Percentiles rank a stretch among this genome's conserved stretches.
These are phyloP conservation scores for Globisporangium lucens DNA, from an alignment of 352 stramenopile species.

Conservation along the genomic window DNA sequence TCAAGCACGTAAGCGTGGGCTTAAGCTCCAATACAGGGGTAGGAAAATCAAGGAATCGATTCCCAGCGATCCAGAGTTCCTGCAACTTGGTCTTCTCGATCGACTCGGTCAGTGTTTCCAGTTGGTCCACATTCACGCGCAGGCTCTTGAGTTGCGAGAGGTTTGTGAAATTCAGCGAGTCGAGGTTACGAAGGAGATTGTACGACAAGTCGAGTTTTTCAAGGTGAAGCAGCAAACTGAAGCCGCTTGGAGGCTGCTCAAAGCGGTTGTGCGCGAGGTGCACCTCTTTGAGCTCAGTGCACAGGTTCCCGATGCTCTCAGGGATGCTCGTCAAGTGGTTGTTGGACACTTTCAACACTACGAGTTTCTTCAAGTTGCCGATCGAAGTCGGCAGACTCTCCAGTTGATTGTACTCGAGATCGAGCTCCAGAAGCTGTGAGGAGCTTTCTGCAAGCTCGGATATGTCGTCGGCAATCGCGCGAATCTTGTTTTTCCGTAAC, in stretches of 20 bases:
- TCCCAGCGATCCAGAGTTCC: slow-evolving; percentile 63
- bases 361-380: slow-evolving; percentile 33
- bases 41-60: slow-evolving; percentile 50
- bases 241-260: slow-evolving; percentile 16
- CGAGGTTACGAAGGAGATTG: slow-evolving; percentile 53
- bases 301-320: slow-evolving; percentile 32
- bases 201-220: slow-evolving; percentile 63
- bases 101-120: slow-evolving; percentile 40
- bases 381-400: slow-evolving; percentile 39
- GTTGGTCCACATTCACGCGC: slow-evolving; percentile 45
- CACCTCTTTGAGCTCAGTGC: slow-evolving; percentile 28
- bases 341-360: slow-evolving; percentile 40
- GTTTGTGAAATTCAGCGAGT: slow-evolving; percentile 36
- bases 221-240: slow-evolving; percentile 31
- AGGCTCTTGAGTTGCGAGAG: slow-evolving; percentile 36
- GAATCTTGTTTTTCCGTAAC: slow-evolving; percentile 59
- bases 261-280: slow-evolving; percentile 61
- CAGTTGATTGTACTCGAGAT: slow-evolving; percentile 68
- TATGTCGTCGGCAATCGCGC: slow-evolving; percentile 35
- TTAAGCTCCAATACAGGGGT: slow-evolving; percentile 37
- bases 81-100: slow-evolving; percentile 35
- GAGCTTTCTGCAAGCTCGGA: slow-evolving; percentile 21
- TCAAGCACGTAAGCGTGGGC: slow-evolving; percentile 34
- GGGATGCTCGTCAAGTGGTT: slow-evolving; percentile 45
- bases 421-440: slow-evolving; percentile 44